Base-by-base conservation (phyloP, 768 basidiomycete species). In the Chiua virens region DNA sequence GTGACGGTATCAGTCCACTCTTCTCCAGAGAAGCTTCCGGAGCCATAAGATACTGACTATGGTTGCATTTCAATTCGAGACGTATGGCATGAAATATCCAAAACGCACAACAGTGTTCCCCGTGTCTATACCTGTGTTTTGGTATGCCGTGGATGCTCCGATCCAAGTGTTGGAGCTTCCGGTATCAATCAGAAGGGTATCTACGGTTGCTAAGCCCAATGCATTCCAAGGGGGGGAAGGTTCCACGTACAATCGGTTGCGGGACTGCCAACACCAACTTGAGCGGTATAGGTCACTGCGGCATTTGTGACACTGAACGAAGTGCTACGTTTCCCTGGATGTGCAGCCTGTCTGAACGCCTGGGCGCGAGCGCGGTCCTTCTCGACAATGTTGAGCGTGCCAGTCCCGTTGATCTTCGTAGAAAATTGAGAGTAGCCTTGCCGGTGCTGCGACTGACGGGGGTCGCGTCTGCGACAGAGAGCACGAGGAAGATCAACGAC, bases 151-250 rank as follows among this genome's bases (percentile, higher is more conserved):
- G 27, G 15, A 45, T 34, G 63, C 58, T 34, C 64, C 64, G 18
- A 66, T 34, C 63, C 63, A 66, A 6, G 64, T 66, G 46, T 65
- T 66, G 23, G 61, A 54, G 39, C 64, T 66, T 22, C 64, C 64
- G 15, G 64, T 66, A 48, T 66, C 64, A 32, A 66, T 52, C 14
- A 66, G 23, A 27, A 66, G 57, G 13, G 54, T 54, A 45, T 64
- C 68, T 69, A 25, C 10, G 35, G 14, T 23, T 22, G 13, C 13
- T 32, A 11, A 46, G 32, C n/a, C n/a, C 21, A 7, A 30, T 9
- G 28, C 15, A 6, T 50, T 18, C 5, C 27, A 32, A 18, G 2
- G 7, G 3, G 1, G n/a, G 21, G 8, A 35, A 34, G 3, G 15
- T n/a, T 18, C 10, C 2, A 50, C 64, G 43, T 36, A 69, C 68